Evolutionary conservation across 768 basidiomycete species (phyloP), one percentile per base, ranked within the genome.

Genomic region (Amanita molliuscula): DNA sequence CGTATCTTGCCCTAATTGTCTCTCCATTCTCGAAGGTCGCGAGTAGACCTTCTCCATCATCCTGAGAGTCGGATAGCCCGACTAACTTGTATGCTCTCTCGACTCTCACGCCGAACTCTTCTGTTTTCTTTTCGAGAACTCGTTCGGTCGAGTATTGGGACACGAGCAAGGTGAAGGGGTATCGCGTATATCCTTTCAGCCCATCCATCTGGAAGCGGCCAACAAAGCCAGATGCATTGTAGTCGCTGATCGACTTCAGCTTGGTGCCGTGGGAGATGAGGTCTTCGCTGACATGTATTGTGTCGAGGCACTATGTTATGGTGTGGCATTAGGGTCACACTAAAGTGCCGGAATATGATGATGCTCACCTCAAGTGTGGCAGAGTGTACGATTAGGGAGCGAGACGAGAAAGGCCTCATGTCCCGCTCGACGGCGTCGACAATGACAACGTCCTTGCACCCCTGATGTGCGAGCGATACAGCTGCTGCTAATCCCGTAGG

Each of bases 341-440:
- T 6, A 3, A 23, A 8, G 1, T 6, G 40, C 6, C 0, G 10
- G 40, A 16, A 42, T 23, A 9, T 13, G 25, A 42, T 13, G 11
- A 13, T n/a, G 2, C 61, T 40, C 53, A 72, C 76, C 63, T 78
- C 77, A 13, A 79, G 62, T 10, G 78, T 78, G 29, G 74, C 69
- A 33, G 78, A 71, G 54, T 79, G 77, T 26, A 78, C 58, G 0
- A 67, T 63, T 4, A 72, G 49, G 0, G 78, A 75, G 15, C 76
- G 70, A 7, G 77, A 75, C 7, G 60, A 41, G 11, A 49, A 15
- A 13, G 35, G 26, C 28, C 38, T 29, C 59, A 44, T 66, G 44
- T 34, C 6, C 16, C 44, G 25, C 55, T 21, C 66, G 67, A 59
- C 21, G 25, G 64, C 65, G 47, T 79, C 76, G 2, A 77, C 72